Conservation (phyloP, 2,329 filamentous ascomycete species). For the Eurotiales sp. region DNA sequence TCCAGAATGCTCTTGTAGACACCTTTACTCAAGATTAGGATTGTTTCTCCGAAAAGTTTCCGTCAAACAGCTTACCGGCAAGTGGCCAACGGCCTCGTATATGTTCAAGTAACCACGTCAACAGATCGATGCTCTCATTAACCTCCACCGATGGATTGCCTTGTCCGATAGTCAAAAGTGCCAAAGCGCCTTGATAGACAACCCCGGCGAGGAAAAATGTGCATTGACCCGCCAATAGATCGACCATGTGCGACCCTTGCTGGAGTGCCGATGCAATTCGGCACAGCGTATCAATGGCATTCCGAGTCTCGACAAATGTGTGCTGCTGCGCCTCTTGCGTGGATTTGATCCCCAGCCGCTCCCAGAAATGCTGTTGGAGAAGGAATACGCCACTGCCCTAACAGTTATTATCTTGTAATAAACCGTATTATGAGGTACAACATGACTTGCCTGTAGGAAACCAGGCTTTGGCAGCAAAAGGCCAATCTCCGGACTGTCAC, state of each 20-base stretch:
- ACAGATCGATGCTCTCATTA: not conserved
- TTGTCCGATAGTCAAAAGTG: conserved; percentile 7
- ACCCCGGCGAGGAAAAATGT: conserved; percentile 3
- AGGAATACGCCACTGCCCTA: not conserved
- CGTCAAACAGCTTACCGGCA: not conserved
- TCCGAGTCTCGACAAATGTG: conserved; percentile 5
- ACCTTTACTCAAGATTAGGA: not conserved
- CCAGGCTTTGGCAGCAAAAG: conserved; percentile 7
- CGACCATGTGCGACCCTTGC: conserved; percentile 1
- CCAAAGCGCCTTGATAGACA: conserved; percentile 1
- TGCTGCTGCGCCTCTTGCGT: conserved; percentile 1
- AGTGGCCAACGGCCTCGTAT: conserved; percentile 9
- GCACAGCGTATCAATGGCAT: conserved; percentile 10
- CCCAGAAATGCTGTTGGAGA: conserved; percentile 8
- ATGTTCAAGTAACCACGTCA: not conserved
- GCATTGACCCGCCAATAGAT: conserved; percentile 6
- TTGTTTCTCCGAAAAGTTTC: not conserved
- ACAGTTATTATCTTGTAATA: not conserved
- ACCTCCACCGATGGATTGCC: conserved; percentile 4
- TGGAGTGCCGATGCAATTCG: conserved; percentile 5
- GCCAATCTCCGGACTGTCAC: conserved; percentile 3
- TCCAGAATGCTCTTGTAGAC: conserved; percentile 7
- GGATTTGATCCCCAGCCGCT: not conserved
- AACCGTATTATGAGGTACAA: no score
- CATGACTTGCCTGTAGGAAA: conserved; percentile 6